Percentiles rank a stretch among this genome's conserved stretches.
Evolutionary conservation across 2,329 filamentous ascomycete genomes (phyloP).

Genomic region (Colletotrichum ledebouriae): DNA sequence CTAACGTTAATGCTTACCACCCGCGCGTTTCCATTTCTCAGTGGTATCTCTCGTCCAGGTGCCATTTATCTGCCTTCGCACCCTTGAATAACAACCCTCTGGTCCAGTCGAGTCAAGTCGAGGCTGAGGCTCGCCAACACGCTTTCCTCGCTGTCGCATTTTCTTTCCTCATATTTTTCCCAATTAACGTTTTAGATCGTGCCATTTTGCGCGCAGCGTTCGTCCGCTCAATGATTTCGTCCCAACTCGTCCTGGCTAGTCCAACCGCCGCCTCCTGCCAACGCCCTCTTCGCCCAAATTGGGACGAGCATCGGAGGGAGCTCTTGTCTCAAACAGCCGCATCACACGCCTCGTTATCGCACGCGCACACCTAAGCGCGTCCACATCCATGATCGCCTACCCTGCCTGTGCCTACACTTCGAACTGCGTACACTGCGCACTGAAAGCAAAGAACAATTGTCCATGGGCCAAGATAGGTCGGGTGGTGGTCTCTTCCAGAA

Average conservation of each 20-base stretch:
- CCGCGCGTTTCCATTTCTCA: background rate
- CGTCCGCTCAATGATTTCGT: conserved; percentile 3
- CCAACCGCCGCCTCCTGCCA: background rate
- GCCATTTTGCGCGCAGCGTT: conserved; percentile 9
- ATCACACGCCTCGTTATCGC: conserved; percentile 29
- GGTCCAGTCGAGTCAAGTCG: conserved; percentile 27
- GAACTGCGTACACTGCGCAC: too few species aligned
- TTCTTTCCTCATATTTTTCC: background rate
- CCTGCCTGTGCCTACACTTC: too few species aligned
- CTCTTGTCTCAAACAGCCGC: conserved; percentile 23
- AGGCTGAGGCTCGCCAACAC: conserved; percentile 16
- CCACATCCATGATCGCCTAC: background rate
- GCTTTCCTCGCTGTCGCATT: background rate
- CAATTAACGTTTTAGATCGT: background rate
- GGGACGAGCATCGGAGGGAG: conserved; percentile 1
- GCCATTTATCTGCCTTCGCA: background rate
- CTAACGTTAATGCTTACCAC: background rate
- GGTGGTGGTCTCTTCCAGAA: conserved; percentile 6
- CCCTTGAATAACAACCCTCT: background rate
- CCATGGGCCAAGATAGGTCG: conserved; percentile 4
- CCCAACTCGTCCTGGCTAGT: background rate
- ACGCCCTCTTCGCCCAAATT: conserved; percentile 3
- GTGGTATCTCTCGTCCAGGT: background rate
- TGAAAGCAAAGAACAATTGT: too few species aligned
- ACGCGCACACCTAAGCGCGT: conserved; percentile 1